These are phyloP conservation scores for Abelmoschus esculentus DNA, from an alignment of 345 rosid genomes.

Conservation along the genomic window DNA sequence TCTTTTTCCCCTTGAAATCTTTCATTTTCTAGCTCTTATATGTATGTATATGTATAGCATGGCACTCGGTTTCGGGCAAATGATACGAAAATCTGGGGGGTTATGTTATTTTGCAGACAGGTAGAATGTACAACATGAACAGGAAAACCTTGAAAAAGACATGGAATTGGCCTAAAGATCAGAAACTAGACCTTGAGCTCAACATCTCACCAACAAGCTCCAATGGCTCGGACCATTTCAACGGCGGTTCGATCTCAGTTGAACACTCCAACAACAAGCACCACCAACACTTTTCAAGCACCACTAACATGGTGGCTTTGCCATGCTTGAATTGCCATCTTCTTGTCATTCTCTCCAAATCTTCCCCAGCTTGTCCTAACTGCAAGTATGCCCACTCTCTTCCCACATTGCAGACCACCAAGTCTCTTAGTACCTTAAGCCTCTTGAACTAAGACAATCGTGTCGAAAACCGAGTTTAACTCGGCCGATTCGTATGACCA, in stretches of 20 bases:
- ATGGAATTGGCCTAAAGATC: conserved; percentile 37
- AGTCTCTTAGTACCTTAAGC: conserved; percentile 27
- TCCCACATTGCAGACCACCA: conserved; percentile 16
- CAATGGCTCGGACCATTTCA: neutral
- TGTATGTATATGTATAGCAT: too few relatives aligned
- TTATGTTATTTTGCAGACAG: conserved; percentile 29
- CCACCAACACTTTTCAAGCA: neutral
- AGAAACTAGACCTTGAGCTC: conserved; percentile 38
- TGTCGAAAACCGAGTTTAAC: neutral
- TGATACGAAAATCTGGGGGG: neutral
- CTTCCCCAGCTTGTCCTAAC: conserved; percentile 47
- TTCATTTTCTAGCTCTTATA: neutral
- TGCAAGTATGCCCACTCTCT: conserved; percentile 49
- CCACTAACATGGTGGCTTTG: too few relatives aligned
- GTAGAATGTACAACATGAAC: conserved; percentile 39
- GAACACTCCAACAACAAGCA: too few relatives aligned
- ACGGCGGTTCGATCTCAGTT: neutral
- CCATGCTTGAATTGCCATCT: conserved; percentile 42
- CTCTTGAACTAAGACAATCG: conserved; percentile 25
- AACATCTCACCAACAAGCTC: conserved; percentile 26
- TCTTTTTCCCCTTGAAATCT: conserved; percentile 5
- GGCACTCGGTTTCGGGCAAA: too few relatives aligned
- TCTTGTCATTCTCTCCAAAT: conserved; percentile 39
- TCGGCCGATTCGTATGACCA: neutral
- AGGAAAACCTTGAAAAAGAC: conserved; percentile 34